Conservation (phyloP, 2,329 filamentous ascomycete genomes). For the Pseudogymnoascus verrucosus region DNA sequence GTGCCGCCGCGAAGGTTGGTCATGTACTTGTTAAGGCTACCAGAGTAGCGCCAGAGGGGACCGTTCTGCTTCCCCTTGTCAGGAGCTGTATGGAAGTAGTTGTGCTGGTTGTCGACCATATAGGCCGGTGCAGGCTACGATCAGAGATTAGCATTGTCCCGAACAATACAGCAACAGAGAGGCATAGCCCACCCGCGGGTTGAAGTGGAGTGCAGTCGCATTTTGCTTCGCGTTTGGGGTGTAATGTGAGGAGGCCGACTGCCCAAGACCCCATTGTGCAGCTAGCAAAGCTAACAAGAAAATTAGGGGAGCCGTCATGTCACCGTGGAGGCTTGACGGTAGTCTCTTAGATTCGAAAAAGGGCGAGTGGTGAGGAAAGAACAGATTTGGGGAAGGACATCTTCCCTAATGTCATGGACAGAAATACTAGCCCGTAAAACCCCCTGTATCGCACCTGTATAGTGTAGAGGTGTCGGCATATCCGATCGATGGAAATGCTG, state of each 20-base stretch:
- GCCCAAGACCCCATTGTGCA: not conserved
- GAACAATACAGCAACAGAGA: not conserved
- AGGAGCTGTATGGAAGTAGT: slow-evolving; percentile 19
- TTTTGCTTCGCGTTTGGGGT: not conserved
- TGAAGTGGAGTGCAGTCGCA: not conserved
- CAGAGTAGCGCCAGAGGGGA: slow-evolving; percentile 16
- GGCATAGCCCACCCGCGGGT: not conserved
- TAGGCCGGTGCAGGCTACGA: slow-evolving; percentile 15
- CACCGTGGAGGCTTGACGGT: not conserved
- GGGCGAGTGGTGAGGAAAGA: not conserved
- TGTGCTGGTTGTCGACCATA: slow-evolving; percentile 19
- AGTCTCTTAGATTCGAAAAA: not conserved
- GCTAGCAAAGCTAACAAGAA: not conserved
- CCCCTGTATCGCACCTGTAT: not conserved
- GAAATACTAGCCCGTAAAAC: not conserved
- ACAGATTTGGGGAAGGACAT: not conserved
- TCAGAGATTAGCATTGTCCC: not conserved
- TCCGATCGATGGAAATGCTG: not conserved
- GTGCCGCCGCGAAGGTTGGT: slow-evolving; percentile 9
- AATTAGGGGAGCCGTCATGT: not conserved
- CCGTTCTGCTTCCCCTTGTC: slow-evolving; percentile 18
- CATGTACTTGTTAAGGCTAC: slow-evolving; percentile 10
- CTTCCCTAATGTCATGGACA: not conserved
- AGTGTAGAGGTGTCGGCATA: not conserved
- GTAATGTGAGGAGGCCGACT: not conserved